Evolutionary conservation across 495 filamentous ascomycete genomes (phyloP).

Genomic region (Astrocystis sublimbata): DNA sequence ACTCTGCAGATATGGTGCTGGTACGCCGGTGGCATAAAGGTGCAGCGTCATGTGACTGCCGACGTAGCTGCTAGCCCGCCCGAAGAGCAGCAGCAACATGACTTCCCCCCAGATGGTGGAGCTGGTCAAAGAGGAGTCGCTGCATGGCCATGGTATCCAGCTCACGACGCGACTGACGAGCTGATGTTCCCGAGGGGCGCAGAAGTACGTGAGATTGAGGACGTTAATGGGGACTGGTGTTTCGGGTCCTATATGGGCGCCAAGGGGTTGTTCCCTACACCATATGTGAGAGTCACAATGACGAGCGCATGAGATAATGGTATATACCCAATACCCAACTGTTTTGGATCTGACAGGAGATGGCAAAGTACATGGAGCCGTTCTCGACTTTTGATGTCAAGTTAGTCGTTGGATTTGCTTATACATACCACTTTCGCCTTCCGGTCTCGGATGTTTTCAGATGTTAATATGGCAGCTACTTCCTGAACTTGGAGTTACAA

Average conservation of each 20-base stretch:
- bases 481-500: too few species aligned
- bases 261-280: slow-evolving; percentile 73
- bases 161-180: slow-evolving; percentile 62
- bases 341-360: not conserved
- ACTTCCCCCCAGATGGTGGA: slow-evolving; percentile 73
- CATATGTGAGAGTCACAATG: slow-evolving; percentile 57
- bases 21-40: slow-evolving; percentile 22
- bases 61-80: slow-evolving; percentile 33
- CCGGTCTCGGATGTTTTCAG: too few species aligned
- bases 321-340: not conserved
- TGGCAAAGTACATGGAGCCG: too few species aligned
- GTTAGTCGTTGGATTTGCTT: too few species aligned
- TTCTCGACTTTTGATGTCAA: too few species aligned
- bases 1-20: slow-evolving; percentile 38
- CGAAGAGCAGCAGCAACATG: slow-evolving; percentile 25
- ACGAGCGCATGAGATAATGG: not conserved
- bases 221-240: slow-evolving; percentile 86
- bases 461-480: too few species aligned
- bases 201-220: slow-evolving; percentile 75
- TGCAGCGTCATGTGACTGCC: slow-evolving; percentile 33
- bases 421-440: too few species aligned
- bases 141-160: slow-evolving; percentile 73
- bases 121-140: slow-evolving; percentile 62
- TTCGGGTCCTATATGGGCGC: slow-evolving; percentile 76
- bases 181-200: slow-evolving; percentile 79